Evolutionary conservation across 2,329 filamentous ascomycete species (phyloP).

Genomic region (Domatiomyces catenatus): DNA sequence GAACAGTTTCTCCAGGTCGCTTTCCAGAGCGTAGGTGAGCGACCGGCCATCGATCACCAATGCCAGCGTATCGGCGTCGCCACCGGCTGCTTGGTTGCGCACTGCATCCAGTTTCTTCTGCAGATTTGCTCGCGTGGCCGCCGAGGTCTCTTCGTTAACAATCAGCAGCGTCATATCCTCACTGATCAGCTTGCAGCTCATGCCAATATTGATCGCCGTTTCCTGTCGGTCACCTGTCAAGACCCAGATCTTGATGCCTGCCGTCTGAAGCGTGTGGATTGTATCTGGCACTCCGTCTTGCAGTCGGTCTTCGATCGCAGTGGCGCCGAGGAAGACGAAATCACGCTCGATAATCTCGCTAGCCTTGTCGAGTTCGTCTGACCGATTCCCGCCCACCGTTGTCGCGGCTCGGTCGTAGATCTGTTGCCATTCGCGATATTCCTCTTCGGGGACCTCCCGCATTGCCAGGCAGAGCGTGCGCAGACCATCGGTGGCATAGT

Average conservation of each 20-base stretch:
- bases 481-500: slow-evolving; percentile 91
- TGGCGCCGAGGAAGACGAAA: slow-evolving; percentile 80
- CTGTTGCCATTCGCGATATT: slow-evolving; percentile 73
- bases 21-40: slow-evolving; percentile 80
- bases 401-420: slow-evolving; percentile 79
- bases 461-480: slow-evolving; percentile 88
- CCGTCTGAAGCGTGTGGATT: slow-evolving; percentile 89
- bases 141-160: slow-evolving; percentile 73
- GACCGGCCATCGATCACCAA: slow-evolving; percentile 94
- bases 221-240: slow-evolving; percentile 94
- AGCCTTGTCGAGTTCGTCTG: slow-evolving; percentile 91
- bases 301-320: slow-evolving; percentile 89
- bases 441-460: slow-evolving; percentile 78
- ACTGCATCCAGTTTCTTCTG: slow-evolving; percentile 90
- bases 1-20: slow-evolving; percentile 84
- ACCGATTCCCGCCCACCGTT: slow-evolving; percentile 79
- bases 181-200: slow-evolving; percentile 96
- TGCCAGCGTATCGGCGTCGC: slow-evolving; percentile 62
- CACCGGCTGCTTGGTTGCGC: slow-evolving; percentile 54
- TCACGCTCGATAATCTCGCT: slow-evolving; percentile 90
- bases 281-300: slow-evolving; percentile 97
- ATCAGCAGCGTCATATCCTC: slow-evolving; percentile 98
- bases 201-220: slow-evolving; percentile 98
- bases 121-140: slow-evolving; percentile 71
- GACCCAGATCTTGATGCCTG: slow-evolving; percentile 98